phyloP scores from a whole-genome alignment of 495 filamentous ascomycete species.

The Durotheca rogersii region DNA sequence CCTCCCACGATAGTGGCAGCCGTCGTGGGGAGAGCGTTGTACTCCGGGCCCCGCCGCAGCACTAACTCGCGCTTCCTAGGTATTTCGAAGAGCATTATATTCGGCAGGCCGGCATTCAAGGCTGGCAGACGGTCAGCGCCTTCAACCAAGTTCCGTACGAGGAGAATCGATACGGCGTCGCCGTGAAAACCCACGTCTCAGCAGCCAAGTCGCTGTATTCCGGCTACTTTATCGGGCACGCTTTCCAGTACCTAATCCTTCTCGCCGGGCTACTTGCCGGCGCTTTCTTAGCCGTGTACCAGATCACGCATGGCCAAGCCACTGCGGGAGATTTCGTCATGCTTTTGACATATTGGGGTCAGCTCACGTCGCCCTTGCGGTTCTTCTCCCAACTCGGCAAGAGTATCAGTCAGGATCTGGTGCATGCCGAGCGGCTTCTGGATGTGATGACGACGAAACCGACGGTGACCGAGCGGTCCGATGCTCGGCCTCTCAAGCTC shows the following conservation, averaged over 20 bases:
- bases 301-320: conserved; percentile 56
- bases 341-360: conserved; percentile 69
- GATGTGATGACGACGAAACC: conserved; percentile 69
- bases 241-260: conserved; percentile 61
- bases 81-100: conserved; percentile 60
- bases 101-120: conserved; percentile 63
- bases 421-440: conserved; percentile 71
- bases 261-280: conserved; percentile 62
- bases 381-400: conserved; percentile 64
- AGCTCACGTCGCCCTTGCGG: conserved; percentile 59
- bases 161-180: conserved; percentile 57
- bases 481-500: conserved; percentile 57
- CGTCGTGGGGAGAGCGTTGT: too few relatives aligned
- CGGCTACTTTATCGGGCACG: conserved; percentile 46
- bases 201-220: conserved; percentile 43
- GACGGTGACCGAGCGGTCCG: conserved; percentile 56
- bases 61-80: conserved; percentile 18
- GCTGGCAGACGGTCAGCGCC: conserved; percentile 68
- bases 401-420: conserved; percentile 59
- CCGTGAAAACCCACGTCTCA: conserved; percentile 45
- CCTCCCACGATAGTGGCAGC: too few relatives aligned
- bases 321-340: conserved; percentile 70
- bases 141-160: conserved; percentile 73
- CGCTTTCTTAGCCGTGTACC: conserved; percentile 67
- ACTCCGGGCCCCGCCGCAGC: too few relatives aligned